phyloP scores from a whole-genome alignment of 2,329 filamentous ascomycete genomes.

The Fusarium sp. region DNA sequence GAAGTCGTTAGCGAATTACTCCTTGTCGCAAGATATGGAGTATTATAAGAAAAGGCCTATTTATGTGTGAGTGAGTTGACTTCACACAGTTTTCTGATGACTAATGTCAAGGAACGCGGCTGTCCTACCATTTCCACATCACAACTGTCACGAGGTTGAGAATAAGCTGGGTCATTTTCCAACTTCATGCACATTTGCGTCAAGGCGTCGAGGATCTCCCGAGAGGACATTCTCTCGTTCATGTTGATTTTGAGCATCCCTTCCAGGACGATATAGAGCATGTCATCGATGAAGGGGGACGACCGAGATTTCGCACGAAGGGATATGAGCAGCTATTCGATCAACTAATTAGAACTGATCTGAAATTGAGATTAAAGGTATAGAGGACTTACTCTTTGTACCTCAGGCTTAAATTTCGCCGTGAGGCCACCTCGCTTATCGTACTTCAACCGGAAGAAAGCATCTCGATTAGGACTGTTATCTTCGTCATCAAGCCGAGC shows the following conservation, averaged over 20 bases:
- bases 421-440: rapidly evolving
- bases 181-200: rapidly evolving
- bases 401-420: background rate
- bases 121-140: background rate
- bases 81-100: background rate
- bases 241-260: background rate
- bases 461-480: background rate
- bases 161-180: background rate
- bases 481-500: rapidly evolving
- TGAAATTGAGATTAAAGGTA: no score
- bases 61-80: background rate
- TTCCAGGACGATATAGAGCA: background rate
- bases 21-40: rapidly evolving
- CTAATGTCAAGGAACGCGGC: background rate
- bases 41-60: background rate
- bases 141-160: rapidly evolving
- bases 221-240: background rate
- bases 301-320: rapidly evolving
- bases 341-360: no score
- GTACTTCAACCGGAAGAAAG: background rate
- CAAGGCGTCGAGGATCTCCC: rapidly evolving
- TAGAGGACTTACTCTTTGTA: background rate
- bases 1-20: background rate
- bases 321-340: background rate
- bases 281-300: rapidly evolving